Evolutionary conservation across 495 filamentous ascomycete genomes (phyloP).

Genomic region (Opeltia flavorubescens): DNA sequence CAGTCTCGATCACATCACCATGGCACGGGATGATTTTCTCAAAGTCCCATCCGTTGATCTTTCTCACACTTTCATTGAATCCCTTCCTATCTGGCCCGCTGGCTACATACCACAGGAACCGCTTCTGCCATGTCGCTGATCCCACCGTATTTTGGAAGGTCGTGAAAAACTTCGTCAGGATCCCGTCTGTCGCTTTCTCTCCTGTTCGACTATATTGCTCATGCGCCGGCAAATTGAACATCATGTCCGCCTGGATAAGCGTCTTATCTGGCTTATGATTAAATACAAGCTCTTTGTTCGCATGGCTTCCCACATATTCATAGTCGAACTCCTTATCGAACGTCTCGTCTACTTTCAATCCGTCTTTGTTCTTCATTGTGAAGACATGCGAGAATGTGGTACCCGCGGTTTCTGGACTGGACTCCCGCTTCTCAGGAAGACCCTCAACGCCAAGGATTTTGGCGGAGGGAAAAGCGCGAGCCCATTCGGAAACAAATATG

Average conservation of each 20-base stretch:
- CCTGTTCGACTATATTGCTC: conserved; percentile 71
- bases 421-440: conserved; percentile 68
- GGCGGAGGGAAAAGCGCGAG: conserved; percentile 59
- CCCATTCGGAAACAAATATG: conserved; percentile 77
- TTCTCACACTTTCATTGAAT: conserved; percentile 51
- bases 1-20: conserved; percentile 73
- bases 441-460: conserved; percentile 75
- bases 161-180: conserved; percentile 49
- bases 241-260: conserved; percentile 78
- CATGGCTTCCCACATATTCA: conserved; percentile 69
- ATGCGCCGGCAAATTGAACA: conserved; percentile 80
- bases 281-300: conserved; percentile 78
- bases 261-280: conserved; percentile 66
- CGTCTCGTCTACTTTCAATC: conserved; percentile 48
- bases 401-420: conserved; percentile 46
- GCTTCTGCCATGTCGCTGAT: conserved; percentile 57
- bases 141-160: conserved; percentile 46
- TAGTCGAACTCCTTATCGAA: conserved; percentile 79
- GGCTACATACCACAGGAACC: conserved; percentile 68
- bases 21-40: conserved; percentile 83
- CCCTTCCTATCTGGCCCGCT: conserved; percentile 47
- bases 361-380: conserved; percentile 36
- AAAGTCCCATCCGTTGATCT: conserved; percentile 73
- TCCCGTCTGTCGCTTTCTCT: conserved; percentile 36
- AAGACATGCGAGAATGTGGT: conserved; percentile 59